Evolutionary conservation across 345 rosid species (phyloP).

Genomic region (Eucalyptus urophylla): DNA sequence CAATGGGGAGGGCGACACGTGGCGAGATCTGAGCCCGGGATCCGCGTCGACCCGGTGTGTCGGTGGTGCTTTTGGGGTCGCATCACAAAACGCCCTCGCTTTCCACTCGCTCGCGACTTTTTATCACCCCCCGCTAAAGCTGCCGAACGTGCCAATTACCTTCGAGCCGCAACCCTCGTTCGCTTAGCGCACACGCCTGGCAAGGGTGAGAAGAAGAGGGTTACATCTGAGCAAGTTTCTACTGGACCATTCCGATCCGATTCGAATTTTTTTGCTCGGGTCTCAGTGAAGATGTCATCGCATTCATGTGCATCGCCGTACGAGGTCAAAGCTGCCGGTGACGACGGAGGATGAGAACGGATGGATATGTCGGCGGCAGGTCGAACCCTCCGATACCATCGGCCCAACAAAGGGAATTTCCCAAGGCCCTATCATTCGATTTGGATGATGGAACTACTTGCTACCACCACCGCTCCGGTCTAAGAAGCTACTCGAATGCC

Average conservation of each 20-base stretch:
- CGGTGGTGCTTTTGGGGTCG: not conserved
- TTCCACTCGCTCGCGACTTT: not conserved
- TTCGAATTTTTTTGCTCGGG: not conserved
- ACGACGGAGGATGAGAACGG: not conserved
- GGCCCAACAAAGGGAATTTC: not conserved
- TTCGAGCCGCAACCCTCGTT: not conserved
- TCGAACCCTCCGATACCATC: not conserved
- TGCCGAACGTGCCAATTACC: not conserved
- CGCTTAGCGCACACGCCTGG: not conserved
- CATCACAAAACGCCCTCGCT: not conserved
- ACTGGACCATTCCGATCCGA: not conserved
- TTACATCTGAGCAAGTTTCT: not conserved
- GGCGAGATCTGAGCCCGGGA: not conserved
- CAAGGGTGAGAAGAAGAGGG: not conserved
- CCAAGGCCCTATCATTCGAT: not conserved
- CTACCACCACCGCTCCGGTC: not conserved
- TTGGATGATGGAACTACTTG: not conserved
- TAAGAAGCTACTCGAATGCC: not conserved
- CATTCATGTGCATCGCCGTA: not conserved
- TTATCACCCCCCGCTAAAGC: not conserved
- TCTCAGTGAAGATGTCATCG: not conserved
- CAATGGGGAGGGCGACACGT: constrained; percentile 2
- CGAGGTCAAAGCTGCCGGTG: not conserved
- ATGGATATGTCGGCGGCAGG: not conserved
- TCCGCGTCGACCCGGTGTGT: not conserved